phyloP scores from a whole-genome alignment of 495 filamentous ascomycete species.

The Tuber borchii region DNA sequence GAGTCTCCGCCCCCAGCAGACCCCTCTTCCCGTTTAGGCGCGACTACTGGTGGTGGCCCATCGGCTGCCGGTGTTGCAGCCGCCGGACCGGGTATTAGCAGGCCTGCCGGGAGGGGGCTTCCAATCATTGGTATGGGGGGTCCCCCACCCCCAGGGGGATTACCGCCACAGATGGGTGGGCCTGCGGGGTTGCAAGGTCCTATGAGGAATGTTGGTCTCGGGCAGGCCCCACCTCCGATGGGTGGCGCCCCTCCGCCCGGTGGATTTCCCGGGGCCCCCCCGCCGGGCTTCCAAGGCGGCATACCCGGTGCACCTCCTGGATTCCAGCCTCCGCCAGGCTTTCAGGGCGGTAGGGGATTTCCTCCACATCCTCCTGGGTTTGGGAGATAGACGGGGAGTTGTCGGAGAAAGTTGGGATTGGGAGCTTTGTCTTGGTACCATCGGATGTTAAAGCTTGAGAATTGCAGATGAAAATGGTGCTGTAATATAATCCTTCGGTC shows the following conservation, averaged over 20 bases:
- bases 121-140: constrained; percentile 58
- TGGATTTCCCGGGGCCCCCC: constrained; percentile 61
- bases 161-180: constrained; percentile 35
- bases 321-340: constrained; percentile 67
- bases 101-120: constrained; percentile 85
- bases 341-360: constrained; percentile 65
- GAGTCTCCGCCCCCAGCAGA: constrained; percentile 96
- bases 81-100: constrained; percentile 82
- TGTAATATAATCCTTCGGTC: background rate
- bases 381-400: constrained; percentile 55
- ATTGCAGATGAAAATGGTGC: background rate
- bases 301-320: constrained; percentile 50
- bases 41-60: constrained; percentile 49
- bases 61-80: constrained; percentile 53
- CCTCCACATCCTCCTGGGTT: constrained; percentile 66
- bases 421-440: background rate
- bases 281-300: constrained; percentile 42
- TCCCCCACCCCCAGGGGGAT: constrained; percentile 33
- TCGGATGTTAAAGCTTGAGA: background rate
- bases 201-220: constrained; percentile 48
- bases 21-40: constrained; percentile 79
- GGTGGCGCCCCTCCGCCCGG: constrained; percentile 67
- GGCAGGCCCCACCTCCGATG: constrained; percentile 84
- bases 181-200: constrained; percentile 31
- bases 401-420: background rate